Base-by-base conservation (phyloP, 371 early-diverging fungal genomes). In the Amoeboaphelidium occidentale region DNA sequence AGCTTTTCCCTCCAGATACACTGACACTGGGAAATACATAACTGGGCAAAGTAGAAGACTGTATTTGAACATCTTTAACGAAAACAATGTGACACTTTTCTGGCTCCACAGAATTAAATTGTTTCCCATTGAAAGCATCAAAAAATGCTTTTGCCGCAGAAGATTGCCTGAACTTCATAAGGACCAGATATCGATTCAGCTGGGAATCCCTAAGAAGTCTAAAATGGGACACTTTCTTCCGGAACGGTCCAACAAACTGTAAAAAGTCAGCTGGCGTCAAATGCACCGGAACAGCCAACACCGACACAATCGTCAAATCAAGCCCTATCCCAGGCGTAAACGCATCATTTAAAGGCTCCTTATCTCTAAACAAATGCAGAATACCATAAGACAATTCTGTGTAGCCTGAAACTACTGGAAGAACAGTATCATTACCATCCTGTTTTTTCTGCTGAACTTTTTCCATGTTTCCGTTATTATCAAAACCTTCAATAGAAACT, bases 231-330 rank as follows among this genome's bases (percentile, higher is more conserved):
- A 79, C 69, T 20, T 61, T 58, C 1, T 65, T 53, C 14, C 65
- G 67, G 1, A 63, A 62, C 22, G 75, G 63, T 0, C 80, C 85
- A 2, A 84, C 67, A 63, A 84, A 86, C 2, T 68, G 63, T 23
- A 87, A 59, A 55, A 89, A 78, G 57, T 89, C 93, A 14, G 78
- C 72, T 1, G 86, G 65, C 3, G 80, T 71, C 75, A 87, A 73
- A 61, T 83, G 84, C 0, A 76, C 65, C 0, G 93, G 93, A 1
- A 90, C 83, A 17, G 81, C 86, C 14, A 90, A 63, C 0, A 87
- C 72, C 50, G 74, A 74, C 4, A 86, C 57, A 3, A 73, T 58
- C 27, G 53, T 28, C 1, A 55, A 60, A 25, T 56, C 54, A 2
- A 46, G 12, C 17, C 17, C 4, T 17, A 17, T 27, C 10, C 17